Percentiles rank a stretch among this genome's conserved stretches.
phyloP scores from a whole-genome alignment of 2,329 filamentous ascomycete genomes.

The Alternaria solani region DNA sequence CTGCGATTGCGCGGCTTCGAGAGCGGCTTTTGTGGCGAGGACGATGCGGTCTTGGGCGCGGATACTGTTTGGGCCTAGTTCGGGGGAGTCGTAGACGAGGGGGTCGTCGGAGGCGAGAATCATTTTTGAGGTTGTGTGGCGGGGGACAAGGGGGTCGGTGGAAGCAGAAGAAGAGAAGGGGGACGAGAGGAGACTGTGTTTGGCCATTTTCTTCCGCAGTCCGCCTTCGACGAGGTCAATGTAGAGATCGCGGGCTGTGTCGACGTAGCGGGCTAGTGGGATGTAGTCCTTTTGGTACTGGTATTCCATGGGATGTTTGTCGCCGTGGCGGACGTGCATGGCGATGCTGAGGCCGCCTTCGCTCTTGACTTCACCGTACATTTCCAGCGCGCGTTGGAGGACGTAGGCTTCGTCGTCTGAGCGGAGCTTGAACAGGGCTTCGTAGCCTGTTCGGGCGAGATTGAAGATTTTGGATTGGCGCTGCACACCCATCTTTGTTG shows the following conservation, averaged over 20 bases:
- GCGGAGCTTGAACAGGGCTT: slow-evolving; percentile 75
- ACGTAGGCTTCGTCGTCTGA: slow-evolving; percentile 73
- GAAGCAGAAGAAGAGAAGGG: slow-evolving; percentile 17
- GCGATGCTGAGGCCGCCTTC: slow-evolving; percentile 68
- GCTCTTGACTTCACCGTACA: slow-evolving; percentile 59
- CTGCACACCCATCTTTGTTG: slow-evolving; percentile 59
- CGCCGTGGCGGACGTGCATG: slow-evolving; percentile 81
- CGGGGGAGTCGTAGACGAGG: slow-evolving; percentile 71
- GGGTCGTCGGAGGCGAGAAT: slow-evolving; percentile 84
- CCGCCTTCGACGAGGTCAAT: slow-evolving; percentile 55
- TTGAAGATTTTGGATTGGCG: slow-evolving; percentile 70
- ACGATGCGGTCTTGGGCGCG: slow-evolving; percentile 80
- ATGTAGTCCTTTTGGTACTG: slow-evolving; percentile 82
- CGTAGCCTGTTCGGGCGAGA: slow-evolving; percentile 74
- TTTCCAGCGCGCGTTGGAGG: slow-evolving; percentile 63
- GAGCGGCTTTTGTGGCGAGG: slow-evolving; percentile 70
- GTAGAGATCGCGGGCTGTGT: slow-evolving; percentile 64
- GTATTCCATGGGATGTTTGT: slow-evolving; percentile 77
- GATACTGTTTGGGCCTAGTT: slow-evolving; percentile 62
- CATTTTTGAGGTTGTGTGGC: slow-evolving; percentile 53
- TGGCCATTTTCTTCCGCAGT: slow-evolving; percentile 1
- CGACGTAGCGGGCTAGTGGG: slow-evolving; percentile 72
- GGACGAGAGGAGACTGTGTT: slow-evolving; percentile 12
- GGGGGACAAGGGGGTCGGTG: slow-evolving; percentile 24
- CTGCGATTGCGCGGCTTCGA: slow-evolving; percentile 48